A percentile compares a stretch with the other conserved stretches of the same genome.
Conservation (phyloP, 441 rosid species). For the Brassica balearica region DNA sequence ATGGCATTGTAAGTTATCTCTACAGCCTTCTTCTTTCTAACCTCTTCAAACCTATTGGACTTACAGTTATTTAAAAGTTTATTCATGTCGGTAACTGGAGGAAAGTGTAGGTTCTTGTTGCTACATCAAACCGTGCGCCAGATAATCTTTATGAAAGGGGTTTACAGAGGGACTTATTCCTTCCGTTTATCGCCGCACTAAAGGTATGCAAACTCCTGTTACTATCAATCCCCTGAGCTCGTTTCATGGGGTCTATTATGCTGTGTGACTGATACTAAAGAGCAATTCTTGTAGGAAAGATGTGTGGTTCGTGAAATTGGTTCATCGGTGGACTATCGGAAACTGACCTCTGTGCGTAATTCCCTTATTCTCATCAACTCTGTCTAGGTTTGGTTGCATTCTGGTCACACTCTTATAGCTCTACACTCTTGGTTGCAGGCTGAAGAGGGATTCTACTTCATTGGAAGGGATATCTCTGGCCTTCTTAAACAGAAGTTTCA, state of each 20-base stretch:
- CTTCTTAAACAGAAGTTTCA: slow-evolving; percentile 72
- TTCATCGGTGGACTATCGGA: slow-evolving; percentile 85
- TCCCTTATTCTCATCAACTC: slow-evolving; percentile 11
- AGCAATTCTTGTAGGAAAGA: slow-evolving; percentile 69
- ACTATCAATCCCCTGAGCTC: background rate
- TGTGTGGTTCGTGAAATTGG: slow-evolving; percentile 91
- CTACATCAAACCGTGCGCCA: slow-evolving; percentile 97
- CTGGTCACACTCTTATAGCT: slow-evolving; percentile 29
- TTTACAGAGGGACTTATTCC: slow-evolving; percentile 90
- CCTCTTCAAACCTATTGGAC: slow-evolving; percentile 22
- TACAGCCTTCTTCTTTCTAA: slow-evolving; percentile 9
- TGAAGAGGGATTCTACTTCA: slow-evolving; percentile 85
- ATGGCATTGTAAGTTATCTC: slow-evolving; percentile 78
- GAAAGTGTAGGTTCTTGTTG: slow-evolving; percentile 77
- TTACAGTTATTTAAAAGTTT: slow-evolving; percentile 30
- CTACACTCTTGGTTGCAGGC: slow-evolving; percentile 56
- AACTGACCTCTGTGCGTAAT: slow-evolving; percentile 74
- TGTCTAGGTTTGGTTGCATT: background rate
- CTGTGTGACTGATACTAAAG: slow-evolving; percentile 16
- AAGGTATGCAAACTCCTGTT: slow-evolving; percentile 55
- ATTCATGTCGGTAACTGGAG: slow-evolving; percentile 33
- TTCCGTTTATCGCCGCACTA: slow-evolving; percentile 82
- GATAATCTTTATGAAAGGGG: slow-evolving; percentile 93
- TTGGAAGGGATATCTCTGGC: slow-evolving; percentile 65
- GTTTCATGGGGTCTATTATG: slow-evolving; percentile 12